Base-by-base conservation (phyloP, 345 rosid genomes). In the Clausena lansium region DNA sequence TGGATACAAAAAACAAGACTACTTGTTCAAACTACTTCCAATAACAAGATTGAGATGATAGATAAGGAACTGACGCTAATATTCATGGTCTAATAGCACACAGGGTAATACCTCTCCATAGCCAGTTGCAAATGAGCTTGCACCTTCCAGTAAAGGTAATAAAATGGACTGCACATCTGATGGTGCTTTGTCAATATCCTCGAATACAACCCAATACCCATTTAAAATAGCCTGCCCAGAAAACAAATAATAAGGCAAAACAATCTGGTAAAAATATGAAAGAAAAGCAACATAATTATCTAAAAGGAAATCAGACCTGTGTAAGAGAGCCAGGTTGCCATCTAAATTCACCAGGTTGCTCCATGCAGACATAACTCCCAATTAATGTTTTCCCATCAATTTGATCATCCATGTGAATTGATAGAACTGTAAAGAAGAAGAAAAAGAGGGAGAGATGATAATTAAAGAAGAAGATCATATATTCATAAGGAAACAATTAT, bases 301-400 rank as follows among this genome's bases (percentile, higher is more conserved):
- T 73, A 6, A 60, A 47, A 63, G 60, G 69, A 59, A 78, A 73
- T 83, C 81, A 88, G 79, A 95, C 99, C 97, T 96, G 99, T 39
- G 93, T 89, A 79, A 94, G 95, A 22, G 97, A 90, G 39, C 99
- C 99, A 78, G 93, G 97, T 78, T 93, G 99, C 99, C 99, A 96
- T 85, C 83, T 91, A 86, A 96, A 94, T 86, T 93, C 97, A 71
- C 98, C 99, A 76, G 98, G 98, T 90, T 90, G 90, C 81, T 96
- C 98, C 69, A 95, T 85, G 85, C 96, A 96, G 67, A 92, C 98
- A 81, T 91, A 96, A 79, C 89, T 91, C 65, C 99, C 99, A 79
- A 94, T 82, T 88, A 96, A 82, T 22, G 97, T 94, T 86, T 92
- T 94, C 25, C 97, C 98, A 77, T 96, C 99, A 81, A 96, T 87